Conservation (phyloP, 1,139 yeast genomes). For the Yamadazyma atmosphaerica region DNA sequence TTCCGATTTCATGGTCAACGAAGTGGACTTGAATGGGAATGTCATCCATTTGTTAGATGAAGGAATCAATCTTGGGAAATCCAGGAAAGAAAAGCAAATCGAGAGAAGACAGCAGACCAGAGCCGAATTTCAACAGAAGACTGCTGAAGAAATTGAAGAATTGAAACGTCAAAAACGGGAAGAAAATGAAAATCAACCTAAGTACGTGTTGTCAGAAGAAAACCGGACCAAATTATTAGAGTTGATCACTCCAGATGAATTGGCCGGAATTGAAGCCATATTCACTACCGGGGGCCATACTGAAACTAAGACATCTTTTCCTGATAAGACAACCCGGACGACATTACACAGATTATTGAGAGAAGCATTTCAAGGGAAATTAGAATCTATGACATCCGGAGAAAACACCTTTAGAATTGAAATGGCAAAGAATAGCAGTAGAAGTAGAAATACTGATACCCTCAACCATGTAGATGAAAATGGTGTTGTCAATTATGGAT, state of each 20-base stretch:
- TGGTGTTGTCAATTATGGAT: constrained; percentile 52
- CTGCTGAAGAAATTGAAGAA: constrained; percentile 35
- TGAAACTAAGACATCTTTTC: constrained; percentile 58
- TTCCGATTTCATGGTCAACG: constrained; percentile 94
- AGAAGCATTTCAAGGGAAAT: constrained; percentile 66
- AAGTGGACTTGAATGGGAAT: constrained; percentile 64
- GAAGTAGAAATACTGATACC: constrained; percentile 40
- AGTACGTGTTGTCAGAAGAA: constrained; percentile 47
- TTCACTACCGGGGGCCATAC: constrained; percentile 58
- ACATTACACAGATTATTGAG: constrained; percentile 75
- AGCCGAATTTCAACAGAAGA: constrained; percentile 35
- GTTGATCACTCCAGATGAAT: constrained; percentile 60
- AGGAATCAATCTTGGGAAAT: constrained; percentile 58
- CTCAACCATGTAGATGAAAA: constrained; percentile 51
- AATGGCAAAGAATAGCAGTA: constrained; percentile 37
- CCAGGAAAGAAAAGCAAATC: constrained; percentile 51
- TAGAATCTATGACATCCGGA: constrained; percentile 78
- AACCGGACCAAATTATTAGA: constrained; percentile 48
- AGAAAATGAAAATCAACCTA: constrained; percentile 28
- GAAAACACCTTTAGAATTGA: constrained; percentile 65
- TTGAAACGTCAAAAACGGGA: constrained; percentile 28
- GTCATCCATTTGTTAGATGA: constrained; percentile 76
- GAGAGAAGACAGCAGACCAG: constrained; percentile 46
- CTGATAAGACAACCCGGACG: constrained; percentile 73
- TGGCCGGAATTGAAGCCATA: constrained; percentile 53